Conservation (phyloP, 177 flowering plant species). For the Vitis hybrid region DNA sequence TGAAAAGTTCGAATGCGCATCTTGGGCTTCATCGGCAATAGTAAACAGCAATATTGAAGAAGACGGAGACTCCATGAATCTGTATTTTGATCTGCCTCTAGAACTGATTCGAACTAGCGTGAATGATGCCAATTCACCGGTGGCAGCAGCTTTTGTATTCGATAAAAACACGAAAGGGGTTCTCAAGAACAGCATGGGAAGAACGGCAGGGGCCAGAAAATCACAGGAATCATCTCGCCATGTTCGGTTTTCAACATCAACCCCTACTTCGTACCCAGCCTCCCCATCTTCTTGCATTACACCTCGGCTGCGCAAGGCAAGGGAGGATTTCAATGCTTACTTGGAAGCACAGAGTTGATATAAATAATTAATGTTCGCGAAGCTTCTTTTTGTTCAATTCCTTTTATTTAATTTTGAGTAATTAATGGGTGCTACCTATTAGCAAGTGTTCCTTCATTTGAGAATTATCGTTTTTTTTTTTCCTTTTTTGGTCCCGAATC, state of each 20-base stretch:
- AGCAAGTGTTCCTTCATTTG: too few species aligned
- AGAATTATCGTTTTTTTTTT: too few species aligned
- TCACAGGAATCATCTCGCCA: constrained; percentile 54
- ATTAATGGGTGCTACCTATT: too few species aligned
- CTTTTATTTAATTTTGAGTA: too few species aligned
- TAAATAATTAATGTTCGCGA: too few species aligned
- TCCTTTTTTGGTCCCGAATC: too few species aligned
- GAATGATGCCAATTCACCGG: constrained; percentile 56
- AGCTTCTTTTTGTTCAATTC: too few species aligned
- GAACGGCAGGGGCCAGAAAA: constrained; percentile 21
- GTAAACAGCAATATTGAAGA: constrained; percentile 23
- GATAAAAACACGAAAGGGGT: constrained; percentile 56
- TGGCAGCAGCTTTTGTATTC: constrained; percentile 65
- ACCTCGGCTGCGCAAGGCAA: constrained; percentile 65
- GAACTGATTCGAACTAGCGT: constrained; percentile 50
- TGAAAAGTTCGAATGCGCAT: constrained; percentile 88
- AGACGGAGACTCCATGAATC: constrained; percentile 24
- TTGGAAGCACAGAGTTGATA: constrained; percentile 58
- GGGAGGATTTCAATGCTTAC: constrained; percentile 75
- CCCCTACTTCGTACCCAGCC: constrained; percentile 31
- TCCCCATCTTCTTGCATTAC: constrained; percentile 53
- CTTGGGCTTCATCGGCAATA: constrained; percentile 70
- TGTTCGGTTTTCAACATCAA: constrained; percentile 65
- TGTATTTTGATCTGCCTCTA: constrained; percentile 71
- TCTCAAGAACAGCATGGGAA: constrained; percentile 36